Base-by-base conservation (phyloP, 768 basidiomycete genomes). In the Leccinum olivaceopallidum region DNA sequence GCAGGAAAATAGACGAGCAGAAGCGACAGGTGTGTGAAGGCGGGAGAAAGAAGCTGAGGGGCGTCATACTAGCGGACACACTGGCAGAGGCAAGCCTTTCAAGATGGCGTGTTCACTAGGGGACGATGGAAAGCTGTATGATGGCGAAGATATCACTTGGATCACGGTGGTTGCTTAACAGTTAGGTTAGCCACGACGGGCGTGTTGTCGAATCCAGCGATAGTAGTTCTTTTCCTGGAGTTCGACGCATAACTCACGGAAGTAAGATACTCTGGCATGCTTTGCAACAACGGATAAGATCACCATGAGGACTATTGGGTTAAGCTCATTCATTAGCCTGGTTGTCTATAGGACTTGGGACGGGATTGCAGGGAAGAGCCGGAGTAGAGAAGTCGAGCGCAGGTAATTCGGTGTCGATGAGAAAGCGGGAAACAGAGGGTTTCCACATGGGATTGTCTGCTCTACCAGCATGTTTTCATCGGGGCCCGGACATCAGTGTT, bases 401-500 rank as follows among this genome's bases (percentile, higher is more conserved):
- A 16, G n/a, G 9, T 1, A 10, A 20, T 47, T 9, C 2, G 0
- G 9, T 20, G n/a, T 47, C n/a, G 3, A 2, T 20, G 10, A 47
- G 44, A 47, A 5, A 12, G 44, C 44, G 20, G 44, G 7, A 39
- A 5, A 39, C 16, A 7, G 22, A 10, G n/a, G 10, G 13, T n/a
- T 57, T 47, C n/a, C 14, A 30, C n/a, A 42, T 22, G 49, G 32
- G 18, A 34, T 50, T 18, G 39, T 14, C 37, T 10, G 14, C 34
- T 13, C 42, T 30, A 53, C 20, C 48, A 28, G 7, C 3, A 26
- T 44, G 5, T 39, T n/a, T 32, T 50, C 30, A 47, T 28, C 18
- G 51, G 28, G 26, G 14, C 4, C 32, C 32, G 44, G 14, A 55
- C 36, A 53, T 51, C 26, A 59, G n/a, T 83, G 79, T 75, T 98